Percentiles rank a stretch among this genome's conserved stretches.
These are phyloP conservation scores for Rutstroemia sydowiana DNA, from an alignment of 2,329 filamentous ascomycete genomes.

Conservation along the genomic window DNA sequence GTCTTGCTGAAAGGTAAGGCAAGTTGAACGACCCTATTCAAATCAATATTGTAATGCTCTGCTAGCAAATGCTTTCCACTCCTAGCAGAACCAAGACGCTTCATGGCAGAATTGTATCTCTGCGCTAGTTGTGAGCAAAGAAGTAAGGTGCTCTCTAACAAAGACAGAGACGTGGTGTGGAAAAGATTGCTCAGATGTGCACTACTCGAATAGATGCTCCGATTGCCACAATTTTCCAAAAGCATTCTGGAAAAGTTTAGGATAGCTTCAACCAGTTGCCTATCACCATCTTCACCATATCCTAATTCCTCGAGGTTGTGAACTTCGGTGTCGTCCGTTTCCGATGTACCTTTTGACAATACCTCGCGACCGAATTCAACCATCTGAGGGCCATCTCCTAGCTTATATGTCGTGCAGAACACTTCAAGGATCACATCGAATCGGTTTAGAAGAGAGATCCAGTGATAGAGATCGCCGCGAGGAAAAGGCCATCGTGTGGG, in stretches of 20 bases:
- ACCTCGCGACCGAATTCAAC: slow-evolving; percentile 64
- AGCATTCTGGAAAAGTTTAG: slow-evolving; percentile 81
- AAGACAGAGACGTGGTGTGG: slow-evolving; percentile 73
- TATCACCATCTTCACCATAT: slow-evolving; percentile 69
- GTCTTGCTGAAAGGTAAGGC: slow-evolving; percentile 77
- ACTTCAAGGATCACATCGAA: slow-evolving; percentile 84
- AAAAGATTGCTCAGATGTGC: slow-evolving; percentile 81
- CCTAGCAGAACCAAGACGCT: slow-evolving; percentile 63
- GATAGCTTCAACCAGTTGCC: slow-evolving; percentile 69
- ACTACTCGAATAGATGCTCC: slow-evolving; percentile 94
- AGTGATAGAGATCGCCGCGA: slow-evolving; percentile 92
- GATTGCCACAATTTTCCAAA: slow-evolving; percentile 90
- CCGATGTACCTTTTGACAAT: slow-evolving; percentile 41
- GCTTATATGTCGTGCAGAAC: slow-evolving; percentile 72
- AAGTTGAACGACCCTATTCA: slow-evolving; percentile 78
- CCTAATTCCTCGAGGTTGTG: slow-evolving; percentile 49
- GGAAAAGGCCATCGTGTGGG: slow-evolving; percentile 91
- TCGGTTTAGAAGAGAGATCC: slow-evolving; percentile 88
- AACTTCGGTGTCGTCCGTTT: slow-evolving; percentile 40
- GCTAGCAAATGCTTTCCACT: slow-evolving; percentile 66
- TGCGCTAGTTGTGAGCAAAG: slow-evolving; percentile 83
- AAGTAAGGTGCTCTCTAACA: slow-evolving; percentile 71
- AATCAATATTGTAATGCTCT: slow-evolving; percentile 75
- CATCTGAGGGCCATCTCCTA: slow-evolving; percentile 73
- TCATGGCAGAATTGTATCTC: slow-evolving; percentile 83